These are phyloP conservation scores for Kondoa subrosea DNA, from an alignment of 768 basidiomycete species.

Conservation along the genomic window DNA sequence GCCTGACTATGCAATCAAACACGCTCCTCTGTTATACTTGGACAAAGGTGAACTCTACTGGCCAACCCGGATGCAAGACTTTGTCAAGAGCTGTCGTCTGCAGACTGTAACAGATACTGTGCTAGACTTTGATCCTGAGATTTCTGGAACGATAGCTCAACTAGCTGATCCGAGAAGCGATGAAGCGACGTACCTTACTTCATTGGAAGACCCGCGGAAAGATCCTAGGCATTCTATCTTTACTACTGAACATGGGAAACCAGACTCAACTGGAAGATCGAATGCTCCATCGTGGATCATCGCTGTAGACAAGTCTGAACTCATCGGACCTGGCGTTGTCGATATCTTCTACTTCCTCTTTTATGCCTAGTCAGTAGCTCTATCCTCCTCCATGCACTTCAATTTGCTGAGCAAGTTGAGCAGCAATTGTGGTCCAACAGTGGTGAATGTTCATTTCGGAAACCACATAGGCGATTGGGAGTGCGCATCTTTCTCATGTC, in stretches of 20 bases:
- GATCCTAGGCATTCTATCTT: neutral
- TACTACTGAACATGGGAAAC: neutral
- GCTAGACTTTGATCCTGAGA: neutral
- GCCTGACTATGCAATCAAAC: neutral
- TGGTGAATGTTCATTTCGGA: neutral
- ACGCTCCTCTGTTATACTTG: neutral
- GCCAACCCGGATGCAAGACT: neutral
- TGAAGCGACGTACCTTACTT: neutral
- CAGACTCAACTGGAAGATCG: neutral
- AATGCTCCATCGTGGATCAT: neutral
- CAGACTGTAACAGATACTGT: neutral
- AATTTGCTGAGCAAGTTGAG: neutral
- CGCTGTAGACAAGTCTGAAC: neutral
- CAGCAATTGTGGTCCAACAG: neutral
- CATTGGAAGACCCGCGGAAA: neutral
- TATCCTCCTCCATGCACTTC: neutral
- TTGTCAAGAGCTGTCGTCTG: neutral
- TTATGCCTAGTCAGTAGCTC: neutral
- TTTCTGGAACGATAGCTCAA: neutral
- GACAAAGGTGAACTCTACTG: neutral
- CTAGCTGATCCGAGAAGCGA: neutral
- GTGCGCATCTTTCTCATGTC: no score
- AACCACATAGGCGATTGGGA: neutral
- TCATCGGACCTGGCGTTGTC: neutral
- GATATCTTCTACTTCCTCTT: neutral